These are phyloP conservation scores for Nothophytophthora sp. DNA, from an alignment of 352 stramenopile genomes.

Conservation along the genomic window DNA sequence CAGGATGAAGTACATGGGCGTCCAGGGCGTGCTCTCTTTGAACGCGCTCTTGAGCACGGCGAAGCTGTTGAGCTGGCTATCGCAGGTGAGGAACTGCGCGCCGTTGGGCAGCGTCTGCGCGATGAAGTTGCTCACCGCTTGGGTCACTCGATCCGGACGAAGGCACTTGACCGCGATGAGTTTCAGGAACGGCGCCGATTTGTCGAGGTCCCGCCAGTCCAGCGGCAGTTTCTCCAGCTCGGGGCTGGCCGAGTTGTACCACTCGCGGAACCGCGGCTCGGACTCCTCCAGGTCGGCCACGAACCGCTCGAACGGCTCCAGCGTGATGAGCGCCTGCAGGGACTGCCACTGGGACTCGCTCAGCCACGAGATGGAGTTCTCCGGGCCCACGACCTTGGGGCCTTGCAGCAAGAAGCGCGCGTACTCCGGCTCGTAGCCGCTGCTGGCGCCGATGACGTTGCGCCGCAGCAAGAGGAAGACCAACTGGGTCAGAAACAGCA, in stretches of 20 bases:
- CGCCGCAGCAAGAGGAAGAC: constrained; percentile 83
- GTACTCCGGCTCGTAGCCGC: constrained; percentile 76
- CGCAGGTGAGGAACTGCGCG: constrained; percentile 78
- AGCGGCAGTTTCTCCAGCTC: constrained; percentile 91
- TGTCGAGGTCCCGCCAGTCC: constrained; percentile 93
- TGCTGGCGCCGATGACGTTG: constrained; percentile 52
- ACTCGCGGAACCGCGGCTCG: constrained; percentile 90
- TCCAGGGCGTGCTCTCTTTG: constrained; percentile 92
- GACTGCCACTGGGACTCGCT: constrained; percentile 85
- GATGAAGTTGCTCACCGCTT: constrained; percentile 95
- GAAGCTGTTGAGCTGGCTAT: constrained; percentile 94
- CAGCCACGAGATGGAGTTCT: constrained; percentile 88
- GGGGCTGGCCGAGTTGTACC: constrained; percentile 87
- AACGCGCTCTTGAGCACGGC: constrained; percentile 95
- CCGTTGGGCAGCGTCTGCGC: constrained; percentile 70
- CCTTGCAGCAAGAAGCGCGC: constrained; percentile 82
- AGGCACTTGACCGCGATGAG: constrained; percentile 95
- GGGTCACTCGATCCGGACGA: constrained; percentile 92
- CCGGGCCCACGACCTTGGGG: constrained; percentile 54
- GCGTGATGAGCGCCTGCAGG: constrained; percentile 68
- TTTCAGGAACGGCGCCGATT: constrained; percentile 90
- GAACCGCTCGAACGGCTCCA: constrained; percentile 89
- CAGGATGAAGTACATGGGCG: constrained; percentile 98
- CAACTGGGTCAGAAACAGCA: constrained; percentile 90
- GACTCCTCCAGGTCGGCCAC: constrained; percentile 88